Evolutionary conservation across 2,329 filamentous ascomycete species (phyloP).

Genomic region (Conoideocrella luteorostrata): DNA sequence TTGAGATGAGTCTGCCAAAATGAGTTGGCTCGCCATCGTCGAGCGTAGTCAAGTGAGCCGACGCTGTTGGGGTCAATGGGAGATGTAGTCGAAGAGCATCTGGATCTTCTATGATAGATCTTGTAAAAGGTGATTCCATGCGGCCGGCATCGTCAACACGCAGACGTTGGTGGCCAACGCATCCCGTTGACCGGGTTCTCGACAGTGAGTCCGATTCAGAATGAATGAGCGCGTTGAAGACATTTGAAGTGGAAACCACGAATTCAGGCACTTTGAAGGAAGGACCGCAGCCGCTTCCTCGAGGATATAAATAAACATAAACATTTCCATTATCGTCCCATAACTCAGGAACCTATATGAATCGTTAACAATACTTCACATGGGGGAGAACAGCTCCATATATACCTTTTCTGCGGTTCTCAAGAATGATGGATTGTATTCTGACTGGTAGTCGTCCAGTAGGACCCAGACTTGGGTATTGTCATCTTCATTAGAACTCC

Average conservation of each 20-base stretch:
- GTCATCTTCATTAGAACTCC: constrained; percentile 19
- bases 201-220: constrained; percentile 28
- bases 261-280: constrained; percentile 56
- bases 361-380: background rate
- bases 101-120: constrained; percentile 28
- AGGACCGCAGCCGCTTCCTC: constrained; percentile 41
- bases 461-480: constrained; percentile 47
- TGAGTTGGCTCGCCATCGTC: constrained; percentile 31
- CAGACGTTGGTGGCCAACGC: constrained; percentile 40
- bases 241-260: constrained; percentile 45
- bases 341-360: constrained; percentile 52
- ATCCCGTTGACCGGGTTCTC: constrained; percentile 27
- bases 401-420: constrained; percentile 49
- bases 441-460: constrained; percentile 41
- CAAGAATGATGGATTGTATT: constrained; percentile 50
- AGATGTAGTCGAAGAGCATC: constrained; percentile 47
- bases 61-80: constrained; percentile 35
- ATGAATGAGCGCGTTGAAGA: constrained; percentile 48
- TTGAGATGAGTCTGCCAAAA: constrained; percentile 49
- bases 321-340: constrained; percentile 57
- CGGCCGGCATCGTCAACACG: constrained; percentile 43
- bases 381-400: background rate
- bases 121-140: constrained; percentile 29
- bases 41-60: constrained; percentile 26
- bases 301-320: constrained; percentile 50